These are phyloP conservation scores for Mycosphaerella sp. DNA, from an alignment of 2,329 filamentous ascomycete species.

Conservation along the genomic window DNA sequence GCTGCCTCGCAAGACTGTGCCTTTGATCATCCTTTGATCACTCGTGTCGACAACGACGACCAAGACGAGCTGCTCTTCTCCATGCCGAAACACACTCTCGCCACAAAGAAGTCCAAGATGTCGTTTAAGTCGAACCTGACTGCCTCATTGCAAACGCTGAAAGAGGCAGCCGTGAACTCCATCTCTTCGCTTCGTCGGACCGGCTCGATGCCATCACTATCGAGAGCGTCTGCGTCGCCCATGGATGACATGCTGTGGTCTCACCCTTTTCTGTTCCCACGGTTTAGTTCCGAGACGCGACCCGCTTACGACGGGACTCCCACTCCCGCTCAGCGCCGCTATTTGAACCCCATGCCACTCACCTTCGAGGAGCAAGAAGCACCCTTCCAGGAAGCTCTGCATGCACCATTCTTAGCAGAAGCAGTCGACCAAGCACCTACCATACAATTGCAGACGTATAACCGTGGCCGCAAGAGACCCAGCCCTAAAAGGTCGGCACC, in stretches of 20 bases:
- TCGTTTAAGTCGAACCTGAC: conserved; percentile 59
- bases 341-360: conserved; percentile 51
- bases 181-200: conserved; percentile 51
- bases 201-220: conserved; percentile 16
- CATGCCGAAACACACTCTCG: conserved; percentile 25
- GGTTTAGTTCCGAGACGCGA: conserved; percentile 55
- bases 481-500: conserved; percentile 31
- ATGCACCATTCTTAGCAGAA: conserved; percentile 30
- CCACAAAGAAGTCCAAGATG: conserved; percentile 39
- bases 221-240: conserved; percentile 14
- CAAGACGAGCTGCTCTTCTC: conserved; percentile 30
- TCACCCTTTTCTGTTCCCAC: conserved; percentile 52
- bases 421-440: conserved; percentile 43
- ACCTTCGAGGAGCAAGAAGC: conserved; percentile 36
- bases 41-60: conserved; percentile 31
- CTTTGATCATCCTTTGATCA: conserved; percentile 52
- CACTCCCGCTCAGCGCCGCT: conserved; percentile 52
- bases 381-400: conserved; percentile 34
- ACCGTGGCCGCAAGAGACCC: conserved; percentile 29
- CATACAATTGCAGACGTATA: conserved; percentile 59
- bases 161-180: conserved; percentile 51
- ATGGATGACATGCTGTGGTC: conserved; percentile 54
- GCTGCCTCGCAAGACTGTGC: conserved; percentile 49
- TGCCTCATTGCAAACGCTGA: conserved; percentile 55
- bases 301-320: conserved; percentile 49